These are phyloP conservation scores for Irpex sp. DNA, from an alignment of 1,284 basidiomycete species.

Conservation along the genomic window DNA sequence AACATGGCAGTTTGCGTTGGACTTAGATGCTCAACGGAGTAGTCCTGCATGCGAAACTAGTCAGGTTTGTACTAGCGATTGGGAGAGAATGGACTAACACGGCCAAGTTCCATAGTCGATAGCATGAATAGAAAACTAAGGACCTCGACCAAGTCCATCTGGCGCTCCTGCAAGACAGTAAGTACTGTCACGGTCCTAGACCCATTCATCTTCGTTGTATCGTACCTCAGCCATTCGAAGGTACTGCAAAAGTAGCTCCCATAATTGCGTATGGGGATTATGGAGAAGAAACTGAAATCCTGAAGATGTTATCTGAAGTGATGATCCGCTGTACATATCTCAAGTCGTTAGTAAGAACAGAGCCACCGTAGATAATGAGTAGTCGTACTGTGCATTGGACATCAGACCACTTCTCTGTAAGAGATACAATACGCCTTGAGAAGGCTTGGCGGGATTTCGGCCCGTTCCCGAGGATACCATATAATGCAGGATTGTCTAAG, in stretches of 20 bases:
- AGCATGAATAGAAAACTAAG: constrained; percentile 95
- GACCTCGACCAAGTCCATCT: constrained; percentile 92
- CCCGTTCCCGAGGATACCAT: constrained; percentile 94
- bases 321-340: constrained; percentile 36
- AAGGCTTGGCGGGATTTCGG: constrained; percentile 64
- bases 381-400: constrained; percentile 53
- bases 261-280: constrained; percentile 96
- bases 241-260: constrained; percentile 93
- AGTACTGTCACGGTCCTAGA: constrained; percentile 6
- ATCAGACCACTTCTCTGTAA: constrained; percentile 88
- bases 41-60: constrained; percentile 55
- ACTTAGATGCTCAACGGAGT: constrained; percentile 82
- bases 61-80: constrained; percentile 6
- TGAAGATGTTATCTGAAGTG: constrained; percentile 85
- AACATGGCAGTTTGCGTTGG: constrained; percentile 85
- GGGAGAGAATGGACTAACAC: constrained; percentile 42
- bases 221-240: constrained; percentile 75
- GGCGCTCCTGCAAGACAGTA: constrained; percentile 55
- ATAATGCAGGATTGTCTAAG: constrained; percentile 92
- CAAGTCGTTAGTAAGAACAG: constrained; percentile 14
- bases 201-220: constrained; percentile 7
- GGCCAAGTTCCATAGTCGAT: constrained; percentile 89
- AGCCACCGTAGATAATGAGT: neutral
- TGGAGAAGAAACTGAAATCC: constrained; percentile 98
- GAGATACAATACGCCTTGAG: constrained; percentile 80